These are phyloP conservation scores for Thelephora aurantiotincta DNA, from an alignment of 768 basidiomycete species.

Conservation along the genomic window DNA sequence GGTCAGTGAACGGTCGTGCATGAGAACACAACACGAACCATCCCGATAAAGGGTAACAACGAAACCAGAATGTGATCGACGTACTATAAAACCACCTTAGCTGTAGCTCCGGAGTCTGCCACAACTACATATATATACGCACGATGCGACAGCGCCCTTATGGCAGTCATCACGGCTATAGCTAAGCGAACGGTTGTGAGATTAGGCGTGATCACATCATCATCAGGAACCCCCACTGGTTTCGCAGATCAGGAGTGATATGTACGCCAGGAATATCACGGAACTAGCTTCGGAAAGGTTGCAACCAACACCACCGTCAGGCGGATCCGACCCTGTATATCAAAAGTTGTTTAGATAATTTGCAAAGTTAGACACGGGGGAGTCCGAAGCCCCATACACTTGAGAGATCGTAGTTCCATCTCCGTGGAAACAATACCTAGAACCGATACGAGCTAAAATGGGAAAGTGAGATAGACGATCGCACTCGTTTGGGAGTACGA, in stretches of 20 bases:
- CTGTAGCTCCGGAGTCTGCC: neutral
- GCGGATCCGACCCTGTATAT: slow-evolving; percentile 4
- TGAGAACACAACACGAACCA: slow-evolving; percentile 13
- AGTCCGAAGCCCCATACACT: slow-evolving; percentile 15
- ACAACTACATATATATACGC: slow-evolving; percentile 7
- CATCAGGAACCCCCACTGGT: slow-evolving; percentile 19
- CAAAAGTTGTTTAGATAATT: no score
- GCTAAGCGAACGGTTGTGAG: slow-evolving; percentile 15
- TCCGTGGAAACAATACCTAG: slow-evolving; percentile 19
- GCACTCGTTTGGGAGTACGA: slow-evolving; percentile 8
- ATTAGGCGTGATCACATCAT: neutral
- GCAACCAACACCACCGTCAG: slow-evolving; percentile 18
- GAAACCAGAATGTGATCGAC: slow-evolving; percentile 22
- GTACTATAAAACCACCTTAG: slow-evolving; percentile 13
- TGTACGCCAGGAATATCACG: slow-evolving; percentile 25
- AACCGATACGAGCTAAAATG: slow-evolving; percentile 17
- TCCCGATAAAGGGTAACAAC: slow-evolving; percentile 25
- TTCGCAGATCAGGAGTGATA: slow-evolving; percentile 24
- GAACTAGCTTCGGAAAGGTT: slow-evolving; percentile 17
- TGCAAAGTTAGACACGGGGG: neutral
- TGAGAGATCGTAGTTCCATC: slow-evolving; percentile 20
- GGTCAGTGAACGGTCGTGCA: neutral
- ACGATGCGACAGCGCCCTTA: slow-evolving; percentile 26
- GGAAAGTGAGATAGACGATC: neutral
- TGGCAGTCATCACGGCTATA: slow-evolving; percentile 22